Percentiles rank a stretch among this genome's conserved stretches.
Conservation (phyloP, 2,329 filamentous ascomycete genomes). For the Aspergillus puulaauensis region DNA sequence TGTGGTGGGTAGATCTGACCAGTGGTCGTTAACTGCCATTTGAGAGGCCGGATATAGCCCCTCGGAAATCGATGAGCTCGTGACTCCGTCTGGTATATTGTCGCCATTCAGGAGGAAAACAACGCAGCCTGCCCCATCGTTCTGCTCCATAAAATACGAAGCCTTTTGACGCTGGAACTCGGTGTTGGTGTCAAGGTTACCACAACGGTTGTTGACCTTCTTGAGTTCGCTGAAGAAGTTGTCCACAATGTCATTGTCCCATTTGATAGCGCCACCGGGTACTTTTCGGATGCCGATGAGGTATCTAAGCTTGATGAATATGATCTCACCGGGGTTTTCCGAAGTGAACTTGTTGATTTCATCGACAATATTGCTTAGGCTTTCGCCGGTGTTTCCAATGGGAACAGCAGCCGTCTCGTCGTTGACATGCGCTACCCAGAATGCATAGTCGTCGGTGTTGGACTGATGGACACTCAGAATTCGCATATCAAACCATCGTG, state of each 20-base stretch:
- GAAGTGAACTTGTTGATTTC: slow-evolving; percentile 10
- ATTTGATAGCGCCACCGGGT: slow-evolving; percentile 5
- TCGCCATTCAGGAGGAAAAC: slow-evolving; percentile 4
- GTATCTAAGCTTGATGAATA: slow-evolving; percentile 9
- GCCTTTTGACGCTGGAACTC: slow-evolving; percentile 6
- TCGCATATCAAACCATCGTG: slow-evolving; percentile 10
- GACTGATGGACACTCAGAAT: slow-evolving; percentile 9
- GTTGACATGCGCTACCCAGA: slow-evolving; percentile 11
- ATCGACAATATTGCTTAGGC: neutral
- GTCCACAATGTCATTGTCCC: neutral
- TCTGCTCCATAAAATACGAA: slow-evolving; percentile 10
- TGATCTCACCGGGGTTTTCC: slow-evolving; percentile 8
- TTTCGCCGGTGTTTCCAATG: slow-evolving; percentile 9
- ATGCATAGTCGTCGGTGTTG: neutral
- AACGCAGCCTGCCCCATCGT: slow-evolving; percentile 8
- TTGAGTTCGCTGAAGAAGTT: slow-evolving; percentile 8
- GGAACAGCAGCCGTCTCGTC: slow-evolving; percentile 9
- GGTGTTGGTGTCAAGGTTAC: slow-evolving; percentile 1
- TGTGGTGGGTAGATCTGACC: slow-evolving; percentile 7
- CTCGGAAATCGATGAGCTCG: neutral
- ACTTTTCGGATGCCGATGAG: slow-evolving; percentile 8
- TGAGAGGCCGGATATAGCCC: slow-evolving; percentile 2
- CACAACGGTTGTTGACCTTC: slow-evolving; percentile 9
- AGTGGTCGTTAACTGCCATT: slow-evolving; percentile 7
- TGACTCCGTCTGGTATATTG: slow-evolving; percentile 1